Conservation (phyloP, 2,329 filamentous ascomycete species). For the Aspergillus hiratsukae region DNA sequence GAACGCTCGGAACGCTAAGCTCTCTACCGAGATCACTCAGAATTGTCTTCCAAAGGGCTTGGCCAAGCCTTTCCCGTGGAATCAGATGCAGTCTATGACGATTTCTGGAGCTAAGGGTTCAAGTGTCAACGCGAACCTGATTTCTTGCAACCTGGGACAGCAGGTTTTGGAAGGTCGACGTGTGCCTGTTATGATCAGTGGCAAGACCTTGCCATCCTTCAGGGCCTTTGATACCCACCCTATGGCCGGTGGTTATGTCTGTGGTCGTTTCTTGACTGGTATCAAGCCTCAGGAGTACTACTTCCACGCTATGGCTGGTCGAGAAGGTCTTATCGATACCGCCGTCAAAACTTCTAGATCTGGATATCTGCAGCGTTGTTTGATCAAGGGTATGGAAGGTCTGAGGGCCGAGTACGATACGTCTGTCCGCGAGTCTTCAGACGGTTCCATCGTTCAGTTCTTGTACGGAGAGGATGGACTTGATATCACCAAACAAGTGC, state of each 20-base stretch:
- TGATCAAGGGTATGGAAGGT: conserved; percentile 98
- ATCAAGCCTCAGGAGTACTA: conserved; percentile 97
- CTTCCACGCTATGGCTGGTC: conserved; percentile 98
- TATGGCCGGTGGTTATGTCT: conserved; percentile 87
- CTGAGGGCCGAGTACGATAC: conserved; percentile 88
- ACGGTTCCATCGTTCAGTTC: conserved; percentile 91
- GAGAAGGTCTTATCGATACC: conserved; percentile 97
- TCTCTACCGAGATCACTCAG: conserved; percentile 75
- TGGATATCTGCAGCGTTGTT: conserved; percentile 90
- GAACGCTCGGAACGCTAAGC: conserved; percentile 62
- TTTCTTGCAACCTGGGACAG: conserved; percentile 95
- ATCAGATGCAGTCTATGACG: conserved; percentile 99
- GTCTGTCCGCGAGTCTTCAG: conserved; percentile 80
- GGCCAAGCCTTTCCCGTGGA: conserved; percentile 87
- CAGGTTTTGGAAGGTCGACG: conserved; percentile 92
- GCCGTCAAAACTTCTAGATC: conserved; percentile 97
- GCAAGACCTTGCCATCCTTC: conserved; percentile 93
- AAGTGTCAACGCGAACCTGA: conserved; percentile 90
- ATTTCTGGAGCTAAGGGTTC: conserved; percentile 92
- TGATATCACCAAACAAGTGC: conserved; percentile 90
- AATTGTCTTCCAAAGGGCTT: conserved; percentile 77
- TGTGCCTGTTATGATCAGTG: conserved; percentile 96
- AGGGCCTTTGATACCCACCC: conserved; percentile 85
- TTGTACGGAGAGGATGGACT: conserved; percentile 94
- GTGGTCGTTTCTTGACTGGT: conserved; percentile 94